Evolutionary conservation across 2,329 filamentous ascomycete genomes (phyloP).

Genomic region (Leptodontidium sp.): DNA sequence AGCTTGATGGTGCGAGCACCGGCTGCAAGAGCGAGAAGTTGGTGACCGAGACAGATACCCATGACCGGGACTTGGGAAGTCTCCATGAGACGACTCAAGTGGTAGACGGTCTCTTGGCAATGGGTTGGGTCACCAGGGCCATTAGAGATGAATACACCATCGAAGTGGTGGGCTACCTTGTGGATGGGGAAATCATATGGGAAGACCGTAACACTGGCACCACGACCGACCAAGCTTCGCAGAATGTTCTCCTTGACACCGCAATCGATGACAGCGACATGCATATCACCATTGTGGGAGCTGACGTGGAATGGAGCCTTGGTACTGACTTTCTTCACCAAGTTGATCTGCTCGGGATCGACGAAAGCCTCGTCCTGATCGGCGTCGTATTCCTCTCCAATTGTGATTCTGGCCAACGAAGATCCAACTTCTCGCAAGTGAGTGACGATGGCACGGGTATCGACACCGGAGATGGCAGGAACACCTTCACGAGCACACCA

Average conservation of each 20-base stretch:
- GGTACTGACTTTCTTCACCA: conserved; percentile 95
- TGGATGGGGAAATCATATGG: conserved; percentile 97
- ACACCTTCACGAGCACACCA: conserved; percentile 98
- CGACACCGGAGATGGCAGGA: conserved; percentile 94
- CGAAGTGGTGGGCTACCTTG: conserved; percentile 97
- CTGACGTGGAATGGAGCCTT: conserved; percentile 97
- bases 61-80: conserved; percentile 91
- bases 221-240: conserved; percentile 89
- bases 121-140: conserved; percentile 98
- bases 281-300: conserved; percentile 81
- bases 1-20: conserved; percentile 94
- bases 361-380: conserved; percentile 97
- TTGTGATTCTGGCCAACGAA: conserved; percentile 90
- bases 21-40: conserved; percentile 88
- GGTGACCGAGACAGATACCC: conserved; percentile 97
- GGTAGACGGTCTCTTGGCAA: conserved; percentile 93
- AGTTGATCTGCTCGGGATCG: conserved; percentile 95
- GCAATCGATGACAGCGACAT: conserved; percentile 95
- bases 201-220: conserved; percentile 92
- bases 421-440: conserved; percentile 96
- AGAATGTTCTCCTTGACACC: conserved; percentile 99
- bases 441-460: conserved; percentile 96
- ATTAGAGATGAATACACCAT: conserved; percentile 99
- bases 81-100: conserved; percentile 90
- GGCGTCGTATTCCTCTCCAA: conserved; percentile 97